These are phyloP conservation scores for Helotiales sp. DNA, from an alignment of 2,329 filamentous ascomycete genomes.

Conservation along the genomic window DNA sequence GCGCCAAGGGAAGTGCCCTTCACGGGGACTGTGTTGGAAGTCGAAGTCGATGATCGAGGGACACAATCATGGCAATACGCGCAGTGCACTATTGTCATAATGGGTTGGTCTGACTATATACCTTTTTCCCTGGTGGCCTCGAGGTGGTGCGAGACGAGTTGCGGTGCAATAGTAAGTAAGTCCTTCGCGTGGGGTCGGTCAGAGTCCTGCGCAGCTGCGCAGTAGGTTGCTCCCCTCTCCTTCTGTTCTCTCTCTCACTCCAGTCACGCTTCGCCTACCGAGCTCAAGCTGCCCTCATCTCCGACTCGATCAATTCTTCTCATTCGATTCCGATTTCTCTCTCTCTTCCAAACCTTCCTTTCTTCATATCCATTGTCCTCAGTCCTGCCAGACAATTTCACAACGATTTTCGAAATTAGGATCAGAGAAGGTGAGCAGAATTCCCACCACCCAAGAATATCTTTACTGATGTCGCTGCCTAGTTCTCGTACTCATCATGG, in stretches of 20 bases:
- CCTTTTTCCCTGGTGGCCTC: neutral
- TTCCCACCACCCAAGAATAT: neutral
- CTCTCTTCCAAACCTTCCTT: neutral
- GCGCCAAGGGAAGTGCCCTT: conserved; percentile 10
- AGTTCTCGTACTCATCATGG: conserved; percentile 14
- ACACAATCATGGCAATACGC: neutral
- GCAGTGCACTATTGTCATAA: neutral
- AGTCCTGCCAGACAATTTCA: neutral
- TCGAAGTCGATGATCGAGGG: neutral
- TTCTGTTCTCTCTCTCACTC: conserved; percentile 3
- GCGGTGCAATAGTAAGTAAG: neutral
- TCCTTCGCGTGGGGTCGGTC: conserved; percentile 7
- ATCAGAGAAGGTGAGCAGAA: conserved; percentile 9
- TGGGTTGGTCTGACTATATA: conserved; percentile 2
- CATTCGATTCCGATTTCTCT: neutral
- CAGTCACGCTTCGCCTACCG: conserved; percentile 5
- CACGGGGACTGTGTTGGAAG: neutral
- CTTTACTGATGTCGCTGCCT: conserved; percentile 20
- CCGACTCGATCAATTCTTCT: conserved; percentile 1
- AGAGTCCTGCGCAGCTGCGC: conserved; percentile 4
- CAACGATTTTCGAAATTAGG: neutral
- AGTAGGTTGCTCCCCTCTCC: conserved; percentile 1
- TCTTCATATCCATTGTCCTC: neutral
- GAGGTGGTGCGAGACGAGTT: neutral
- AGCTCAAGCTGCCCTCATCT: conserved; percentile 7